Conservation (phyloP, 1,139 yeast species). For the Saccharomyces hybrid region DNA sequence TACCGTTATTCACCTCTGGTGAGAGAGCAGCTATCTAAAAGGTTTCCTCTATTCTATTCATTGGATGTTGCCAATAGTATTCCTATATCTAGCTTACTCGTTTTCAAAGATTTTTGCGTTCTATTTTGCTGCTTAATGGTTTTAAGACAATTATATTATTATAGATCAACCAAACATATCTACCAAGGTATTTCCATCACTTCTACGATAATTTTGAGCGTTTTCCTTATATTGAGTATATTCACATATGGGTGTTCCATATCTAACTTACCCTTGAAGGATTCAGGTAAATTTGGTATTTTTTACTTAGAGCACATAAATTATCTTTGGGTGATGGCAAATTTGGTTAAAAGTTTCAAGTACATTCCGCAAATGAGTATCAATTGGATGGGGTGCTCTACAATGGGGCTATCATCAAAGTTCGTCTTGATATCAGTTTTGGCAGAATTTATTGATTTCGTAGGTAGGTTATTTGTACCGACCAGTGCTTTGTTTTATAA, state of each 20-base stretch:
- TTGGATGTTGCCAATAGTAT: constrained; percentile 7
- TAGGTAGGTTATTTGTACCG: constrained; percentile 7
- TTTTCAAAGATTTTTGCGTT: constrained; percentile 13
- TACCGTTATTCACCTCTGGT: constrained; percentile 21
- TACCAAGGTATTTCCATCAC: constrained; percentile 26
- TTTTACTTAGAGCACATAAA: constrained; percentile 32
- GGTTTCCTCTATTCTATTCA: constrained; percentile 27
- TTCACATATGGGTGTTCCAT: constrained; percentile 20
- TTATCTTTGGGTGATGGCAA: constrained; percentile 27
- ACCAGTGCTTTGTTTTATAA: constrained; percentile 10
- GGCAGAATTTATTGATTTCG: constrained; percentile 21
- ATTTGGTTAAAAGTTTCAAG: constrained; percentile 17
- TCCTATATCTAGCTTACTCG: constrained; percentile 17
- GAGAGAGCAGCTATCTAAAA: constrained; percentile 14
- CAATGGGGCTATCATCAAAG: constrained; percentile 26
- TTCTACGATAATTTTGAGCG: constrained; percentile 7
- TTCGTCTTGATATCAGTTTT: constrained; percentile 19
- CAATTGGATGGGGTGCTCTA: constrained; percentile 31
- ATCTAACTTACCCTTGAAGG: constrained; percentile 11
- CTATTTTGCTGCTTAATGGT: constrained; percentile 9
- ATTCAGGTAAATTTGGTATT: constrained; percentile 29
- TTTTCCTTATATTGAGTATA: constrained; percentile 11
- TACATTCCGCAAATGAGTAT: constrained; percentile 30
- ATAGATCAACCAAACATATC: constrained; percentile 22
- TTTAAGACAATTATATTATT: constrained; percentile 18